A percentile compares a stretch with the other conserved stretches of the same genome.
These are phyloP conservation scores for Ophiostoma ulmi DNA, from an alignment of 2,329 filamentous ascomycete species.

Conservation along the genomic window DNA sequence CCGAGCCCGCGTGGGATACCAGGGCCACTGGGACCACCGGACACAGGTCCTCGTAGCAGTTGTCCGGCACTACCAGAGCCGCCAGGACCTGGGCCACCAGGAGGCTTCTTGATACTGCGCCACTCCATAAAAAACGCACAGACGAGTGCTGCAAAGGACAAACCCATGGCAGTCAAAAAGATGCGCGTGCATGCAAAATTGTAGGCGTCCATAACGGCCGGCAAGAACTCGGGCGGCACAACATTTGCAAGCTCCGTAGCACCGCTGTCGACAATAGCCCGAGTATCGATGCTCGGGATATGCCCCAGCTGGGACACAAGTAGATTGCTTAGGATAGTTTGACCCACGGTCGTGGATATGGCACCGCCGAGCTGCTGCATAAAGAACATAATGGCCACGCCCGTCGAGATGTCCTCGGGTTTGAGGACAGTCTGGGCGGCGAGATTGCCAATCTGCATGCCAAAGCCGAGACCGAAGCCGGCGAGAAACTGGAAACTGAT, in stretches of 20 bases:
- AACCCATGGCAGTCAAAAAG: not conserved
- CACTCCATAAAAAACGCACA: not conserved
- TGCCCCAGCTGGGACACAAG: slow-evolving; percentile 18
- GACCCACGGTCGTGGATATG: slow-evolving; percentile 25
- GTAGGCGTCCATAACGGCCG: not conserved
- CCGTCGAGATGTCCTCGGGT: slow-evolving; percentile 40
- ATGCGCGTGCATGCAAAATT: slow-evolving; percentile 4
- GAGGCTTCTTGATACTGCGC: not conserved
- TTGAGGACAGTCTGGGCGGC: slow-evolving; percentile 44
- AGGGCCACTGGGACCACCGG: not conserved
- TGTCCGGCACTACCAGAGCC: not conserved
- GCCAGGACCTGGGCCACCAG: not conserved
- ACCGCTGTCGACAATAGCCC: not conserved
- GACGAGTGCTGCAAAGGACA: not conserved
- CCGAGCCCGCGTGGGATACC: not conserved
- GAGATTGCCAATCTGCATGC: slow-evolving; percentile 43
- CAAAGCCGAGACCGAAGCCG: slow-evolving; percentile 42
- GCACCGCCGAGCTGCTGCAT: slow-evolving; percentile 27
- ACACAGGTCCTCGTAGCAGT: not conserved
- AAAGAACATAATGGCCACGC: slow-evolving; percentile 43
- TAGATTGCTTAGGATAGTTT: slow-evolving; percentile 24
- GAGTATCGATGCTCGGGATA: not conserved
- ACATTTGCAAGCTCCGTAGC: not conserved
- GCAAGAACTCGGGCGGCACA: not conserved
- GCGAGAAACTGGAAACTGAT: slow-evolving; percentile 42